A percentile compares a stretch with the other conserved stretches of the same genome.
These are phyloP conservation scores for Bipolaris gigantea DNA, from an alignment of 2,329 filamentous ascomycete genomes.

Conservation along the genomic window DNA sequence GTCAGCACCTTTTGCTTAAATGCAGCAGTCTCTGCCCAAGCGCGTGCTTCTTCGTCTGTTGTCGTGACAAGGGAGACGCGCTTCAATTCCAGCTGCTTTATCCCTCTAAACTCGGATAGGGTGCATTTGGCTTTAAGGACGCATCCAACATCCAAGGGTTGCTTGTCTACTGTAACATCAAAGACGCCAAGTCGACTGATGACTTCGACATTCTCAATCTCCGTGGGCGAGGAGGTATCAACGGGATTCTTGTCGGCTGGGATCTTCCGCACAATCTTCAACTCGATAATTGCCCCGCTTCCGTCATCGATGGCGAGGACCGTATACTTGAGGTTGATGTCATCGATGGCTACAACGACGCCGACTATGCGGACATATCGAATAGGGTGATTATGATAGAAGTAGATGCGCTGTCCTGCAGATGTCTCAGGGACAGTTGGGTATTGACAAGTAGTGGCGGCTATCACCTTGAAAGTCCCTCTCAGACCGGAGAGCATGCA, in stretches of 20 bases:
- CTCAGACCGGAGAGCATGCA: conserved; percentile 55
- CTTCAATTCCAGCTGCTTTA: conserved; percentile 59
- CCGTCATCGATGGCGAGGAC: conserved; percentile 63
- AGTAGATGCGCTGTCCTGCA: conserved; percentile 58
- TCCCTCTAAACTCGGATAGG: conserved; percentile 54
- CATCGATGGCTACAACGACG: conserved; percentile 49
- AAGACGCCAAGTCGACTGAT: conserved; percentile 45
- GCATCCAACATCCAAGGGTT: conserved; percentile 50
- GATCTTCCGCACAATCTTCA: conserved; percentile 52
- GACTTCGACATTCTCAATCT: conserved; percentile 46
- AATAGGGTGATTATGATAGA: conserved; percentile 58
- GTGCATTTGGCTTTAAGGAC: conserved; percentile 62
- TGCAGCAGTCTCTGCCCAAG: conserved; percentile 55
- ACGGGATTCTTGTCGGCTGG: conserved; percentile 27
- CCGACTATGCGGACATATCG: conserved; percentile 53
- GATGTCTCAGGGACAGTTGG: not conserved
- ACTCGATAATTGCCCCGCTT: conserved; percentile 60
- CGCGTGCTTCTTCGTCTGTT: conserved; percentile 58
- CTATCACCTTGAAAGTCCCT: conserved; percentile 55
- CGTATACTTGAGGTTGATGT: conserved; percentile 45
- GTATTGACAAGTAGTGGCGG: not conserved
- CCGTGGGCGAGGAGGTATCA: conserved; percentile 40
- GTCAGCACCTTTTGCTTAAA: conserved; percentile 56
- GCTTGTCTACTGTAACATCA: conserved; percentile 42
- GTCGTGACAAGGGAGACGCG: conserved; percentile 53